Evolutionary conservation across 768 basidiomycete species (phyloP).

Genomic region (Russula ochroleuca): DNA sequence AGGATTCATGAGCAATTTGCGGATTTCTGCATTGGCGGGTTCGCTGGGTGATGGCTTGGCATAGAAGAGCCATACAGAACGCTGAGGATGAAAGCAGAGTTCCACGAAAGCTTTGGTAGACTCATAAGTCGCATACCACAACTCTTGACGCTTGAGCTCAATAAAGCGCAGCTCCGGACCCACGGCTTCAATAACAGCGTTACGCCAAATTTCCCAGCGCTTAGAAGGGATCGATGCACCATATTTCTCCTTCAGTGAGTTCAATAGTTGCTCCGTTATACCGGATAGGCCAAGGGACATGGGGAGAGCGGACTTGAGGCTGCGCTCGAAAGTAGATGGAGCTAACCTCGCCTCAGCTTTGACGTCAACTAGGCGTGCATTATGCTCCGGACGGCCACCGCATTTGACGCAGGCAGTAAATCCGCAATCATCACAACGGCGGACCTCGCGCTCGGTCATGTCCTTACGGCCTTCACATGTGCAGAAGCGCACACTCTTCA

Average conservation of each 20-base stretch:
- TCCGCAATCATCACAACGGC: conserved; percentile 71
- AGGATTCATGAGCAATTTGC: conserved; percentile 65
- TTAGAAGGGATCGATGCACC: conserved; percentile 45
- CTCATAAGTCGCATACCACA: conserved; percentile 79
- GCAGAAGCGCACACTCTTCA: conserved; percentile 74
- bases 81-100: conserved; percentile 67
- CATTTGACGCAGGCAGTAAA: conserved; percentile 80
- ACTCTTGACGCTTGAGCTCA: conserved; percentile 80
- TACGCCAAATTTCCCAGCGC: conserved; percentile 66
- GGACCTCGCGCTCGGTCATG: conserved; percentile 62
- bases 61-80: conserved; percentile 84
- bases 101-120: conserved; percentile 69
- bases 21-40: conserved; percentile 76
- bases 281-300: conserved; percentile 70
- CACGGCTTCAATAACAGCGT: conserved; percentile 58
- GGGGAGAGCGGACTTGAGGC: conserved; percentile 75
- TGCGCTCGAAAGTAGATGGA: conserved; percentile 70
- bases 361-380: conserved; percentile 53
- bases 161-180: conserved; percentile 73
- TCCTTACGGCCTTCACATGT: conserved; percentile 85
- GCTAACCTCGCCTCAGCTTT: conserved; percentile 53
- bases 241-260: conserved; percentile 42
- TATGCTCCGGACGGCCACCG: conserved; percentile 88
- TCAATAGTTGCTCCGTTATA: conserved; percentile 50
- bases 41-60: conserved; percentile 61